These are phyloP conservation scores for Nitzschia sp. DNA, from an alignment of 108 stramenopile species.

Conservation along the genomic window DNA sequence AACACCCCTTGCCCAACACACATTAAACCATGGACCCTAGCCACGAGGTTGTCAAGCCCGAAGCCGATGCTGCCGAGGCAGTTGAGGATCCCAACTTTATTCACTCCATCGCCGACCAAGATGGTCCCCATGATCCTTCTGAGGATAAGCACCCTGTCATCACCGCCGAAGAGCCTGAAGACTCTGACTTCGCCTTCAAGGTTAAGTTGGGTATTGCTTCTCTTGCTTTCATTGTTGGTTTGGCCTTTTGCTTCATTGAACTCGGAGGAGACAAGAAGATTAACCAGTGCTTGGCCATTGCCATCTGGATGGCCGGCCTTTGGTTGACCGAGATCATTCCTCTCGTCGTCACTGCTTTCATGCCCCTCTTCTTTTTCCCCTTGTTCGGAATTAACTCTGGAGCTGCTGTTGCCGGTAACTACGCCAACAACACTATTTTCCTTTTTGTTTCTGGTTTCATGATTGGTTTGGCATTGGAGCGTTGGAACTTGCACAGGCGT, in stretches of 20 bases:
- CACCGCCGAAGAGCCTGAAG: no score
- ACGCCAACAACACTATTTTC: constrained; percentile 29
- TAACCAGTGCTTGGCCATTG: constrained; percentile 13
- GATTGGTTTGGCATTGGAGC: constrained; percentile 15
- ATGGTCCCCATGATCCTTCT: no score
- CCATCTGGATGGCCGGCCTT: constrained; percentile 12
- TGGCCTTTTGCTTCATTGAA: constrained; percentile 14
- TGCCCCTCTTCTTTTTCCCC: constrained; percentile 22
- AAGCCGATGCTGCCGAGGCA: no score
- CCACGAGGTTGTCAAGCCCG: no score
- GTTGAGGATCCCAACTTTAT: no score
- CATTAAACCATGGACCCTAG: no score
- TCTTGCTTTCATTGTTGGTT: constrained; percentile 5
- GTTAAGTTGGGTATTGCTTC: background rate
- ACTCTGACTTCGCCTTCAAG: no score
- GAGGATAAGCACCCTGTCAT: no score
- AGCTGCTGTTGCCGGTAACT: constrained; percentile 1
- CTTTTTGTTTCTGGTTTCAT: constrained; percentile 18
- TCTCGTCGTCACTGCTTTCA: constrained; percentile 21
- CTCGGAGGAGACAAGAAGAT: constrained; percentile 10
- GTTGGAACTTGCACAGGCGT: constrained; percentile 23
- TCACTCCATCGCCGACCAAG: no score
- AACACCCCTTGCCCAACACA: no score
- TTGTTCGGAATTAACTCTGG: constrained; percentile 15
- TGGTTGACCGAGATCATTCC: constrained; percentile 26